A percentile compares a stretch with the other conserved stretches of the same genome.
Evolutionary conservation across 2,329 filamentous ascomycete species (phyloP).

Genomic region (Fusarium azukiicola): DNA sequence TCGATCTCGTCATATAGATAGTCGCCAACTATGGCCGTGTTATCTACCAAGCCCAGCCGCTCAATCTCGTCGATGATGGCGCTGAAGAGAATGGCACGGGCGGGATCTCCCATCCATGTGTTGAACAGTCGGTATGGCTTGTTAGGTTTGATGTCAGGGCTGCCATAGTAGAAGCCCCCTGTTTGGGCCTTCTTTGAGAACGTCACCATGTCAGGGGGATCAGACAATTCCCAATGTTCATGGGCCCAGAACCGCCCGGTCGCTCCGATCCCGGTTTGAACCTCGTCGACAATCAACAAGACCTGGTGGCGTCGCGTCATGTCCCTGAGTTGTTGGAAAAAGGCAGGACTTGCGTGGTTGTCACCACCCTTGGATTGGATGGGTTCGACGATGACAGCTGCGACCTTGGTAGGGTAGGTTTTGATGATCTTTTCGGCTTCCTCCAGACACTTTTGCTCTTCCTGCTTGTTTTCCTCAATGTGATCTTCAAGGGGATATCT

Average conservation of each 20-base stretch:
- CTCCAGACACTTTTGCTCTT: not conserved
- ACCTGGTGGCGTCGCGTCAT: not conserved
- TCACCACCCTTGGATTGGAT: not conserved
- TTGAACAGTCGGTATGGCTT: conserved; percentile 98
- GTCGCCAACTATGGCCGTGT: not conserved
- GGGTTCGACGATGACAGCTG: not conserved
- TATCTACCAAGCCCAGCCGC: not conserved
- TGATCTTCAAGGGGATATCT: conserved; percentile 93
- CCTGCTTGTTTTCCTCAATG: conserved; percentile 85
- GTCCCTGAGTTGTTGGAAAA: not conserved
- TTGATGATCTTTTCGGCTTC: conserved; percentile 10
- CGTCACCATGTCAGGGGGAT: conserved; percentile 94
- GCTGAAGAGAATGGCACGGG: conserved; percentile 91
- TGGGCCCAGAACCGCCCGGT: conserved; percentile 98
- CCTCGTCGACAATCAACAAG: conserved; percentile 79
- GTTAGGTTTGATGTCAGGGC: conserved; percentile 89
- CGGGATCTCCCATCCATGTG: conserved; percentile 97
- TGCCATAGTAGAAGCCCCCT: conserved; percentile 59
- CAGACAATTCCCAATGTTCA: conserved; percentile 91
- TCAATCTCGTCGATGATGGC: conserved; percentile 89
- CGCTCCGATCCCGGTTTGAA: conserved; percentile 94
- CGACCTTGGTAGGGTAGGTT: conserved; percentile 7
- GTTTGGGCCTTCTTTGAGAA: conserved; percentile 79
- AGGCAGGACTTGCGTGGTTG: conserved; percentile 4
- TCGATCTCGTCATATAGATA: not conserved